Evolutionary conservation across 1,284 basidiomycete species (phyloP), one percentile per base, ranked within the genome.

Genomic region (Ustilago curta): DNA sequence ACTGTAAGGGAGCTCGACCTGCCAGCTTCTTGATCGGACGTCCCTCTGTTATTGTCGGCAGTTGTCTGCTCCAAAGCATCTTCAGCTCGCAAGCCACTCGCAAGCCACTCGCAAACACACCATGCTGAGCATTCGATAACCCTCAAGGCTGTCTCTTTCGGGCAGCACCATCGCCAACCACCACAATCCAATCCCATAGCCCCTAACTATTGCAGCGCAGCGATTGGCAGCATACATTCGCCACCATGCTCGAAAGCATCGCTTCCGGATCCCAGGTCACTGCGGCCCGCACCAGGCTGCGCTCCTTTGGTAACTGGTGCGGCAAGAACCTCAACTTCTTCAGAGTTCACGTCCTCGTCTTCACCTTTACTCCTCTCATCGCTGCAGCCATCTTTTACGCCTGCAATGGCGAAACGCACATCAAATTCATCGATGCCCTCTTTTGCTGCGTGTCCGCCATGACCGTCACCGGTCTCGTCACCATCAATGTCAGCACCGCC

Each of bases 361-460:
- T 92, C 82, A 90, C 90, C 12, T 89, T 93, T 80, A 90, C 89
- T 0, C 92, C 92, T 8, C 87, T 94, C 65, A 87, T 93, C 51
- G 90, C 89, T 80, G 92, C 92, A 21, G 89, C 82, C 29, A 89
- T 94, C 54, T 88, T 93, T 78, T 87, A 84, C 53, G 86, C 83
- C 0, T 79, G 81, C 64, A 85, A 86, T 47, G 79, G 78, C 6
- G 78, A 78, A 16, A 68, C 60, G 49, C 76, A 82, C 51, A 76
- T 86, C 48, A 57, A 76, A 19, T 94, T 92, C 84, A 88, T 93
- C 81, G 92, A 94, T 69, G 85, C 90, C 12, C 88, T 94, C 45
- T 94, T 90, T 86, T 88, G 89, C 78, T 92, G 89, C 68, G 88
- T 93, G 80, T 92, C 90, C 83, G 90, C 91, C 9, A 90, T 93